Conservation (phyloP, 768 basidiomycete genomes). For the Leccinum truebloodii region DNA sequence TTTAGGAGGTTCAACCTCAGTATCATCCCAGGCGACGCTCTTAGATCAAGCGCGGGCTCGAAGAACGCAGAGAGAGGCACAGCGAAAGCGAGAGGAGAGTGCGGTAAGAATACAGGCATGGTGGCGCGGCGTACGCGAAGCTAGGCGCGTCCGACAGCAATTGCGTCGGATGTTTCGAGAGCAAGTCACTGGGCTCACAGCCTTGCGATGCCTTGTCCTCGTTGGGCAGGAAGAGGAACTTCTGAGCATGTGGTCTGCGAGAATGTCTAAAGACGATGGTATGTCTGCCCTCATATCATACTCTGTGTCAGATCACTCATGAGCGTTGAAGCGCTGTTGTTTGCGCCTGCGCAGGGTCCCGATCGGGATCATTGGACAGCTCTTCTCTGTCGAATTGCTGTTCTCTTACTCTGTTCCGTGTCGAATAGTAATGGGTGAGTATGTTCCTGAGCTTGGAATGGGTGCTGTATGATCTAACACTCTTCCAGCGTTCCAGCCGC, state of each 20-base stretch:
- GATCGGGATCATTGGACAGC: slow-evolving; percentile 58
- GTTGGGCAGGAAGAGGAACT: slow-evolving; percentile 44
- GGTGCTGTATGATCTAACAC: background rate
- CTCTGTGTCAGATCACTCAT: slow-evolving; percentile 3
- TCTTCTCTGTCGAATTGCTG: slow-evolving; percentile 49
- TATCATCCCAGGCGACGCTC: slow-evolving; percentile 54
- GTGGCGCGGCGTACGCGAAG: slow-evolving; percentile 59
- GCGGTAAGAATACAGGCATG: slow-evolving; percentile 66
- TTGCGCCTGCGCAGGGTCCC: slow-evolving; percentile 38
- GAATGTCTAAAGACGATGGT: slow-evolving; percentile 24
- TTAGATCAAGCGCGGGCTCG: slow-evolving; percentile 62
- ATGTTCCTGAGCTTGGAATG: background rate
- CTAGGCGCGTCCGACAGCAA: slow-evolving; percentile 41
- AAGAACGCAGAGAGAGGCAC: slow-evolving; percentile 56
- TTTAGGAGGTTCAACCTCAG: slow-evolving; percentile 63
- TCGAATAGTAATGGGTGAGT: slow-evolving; percentile 53
- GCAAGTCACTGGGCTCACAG: slow-evolving; percentile 54
- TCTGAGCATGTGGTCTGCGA: slow-evolving; percentile 36
- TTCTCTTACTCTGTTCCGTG: slow-evolving; percentile 54
- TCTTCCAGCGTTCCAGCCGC: slow-evolving; percentile 49
- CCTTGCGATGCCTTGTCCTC: slow-evolving; percentile 65
- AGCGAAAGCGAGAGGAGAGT: slow-evolving; percentile 55
- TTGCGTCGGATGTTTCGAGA: slow-evolving; percentile 51
- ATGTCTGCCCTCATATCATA: background rate
- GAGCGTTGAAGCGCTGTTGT: slow-evolving; percentile 38